Base-by-base conservation (phyloP, 768 basidiomycete species). In the Agaricus bisporus region DNA sequence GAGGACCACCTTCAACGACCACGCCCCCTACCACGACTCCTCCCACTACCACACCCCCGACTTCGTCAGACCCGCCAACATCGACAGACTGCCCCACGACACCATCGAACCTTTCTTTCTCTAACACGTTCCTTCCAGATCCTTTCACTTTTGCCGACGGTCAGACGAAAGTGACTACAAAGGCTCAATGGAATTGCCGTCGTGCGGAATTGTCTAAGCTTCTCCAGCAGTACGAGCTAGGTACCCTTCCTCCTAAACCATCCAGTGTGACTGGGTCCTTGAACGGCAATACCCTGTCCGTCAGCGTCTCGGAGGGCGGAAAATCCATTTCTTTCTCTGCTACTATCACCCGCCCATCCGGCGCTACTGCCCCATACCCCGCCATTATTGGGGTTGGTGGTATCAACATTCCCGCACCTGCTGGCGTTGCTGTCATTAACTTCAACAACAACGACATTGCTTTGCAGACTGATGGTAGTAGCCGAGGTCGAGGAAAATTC, bases 361-460 rank as follows among this genome's bases (percentile, higher is more conserved):
- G 75, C 10, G 72, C 72, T 2, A 68, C 63, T 11, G 74, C 69
- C 1, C 77, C 78, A 0, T 78, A 71, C 67, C 81, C 81, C 3
- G 71, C 77, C 41, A 64, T 83, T 63, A 81, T 83, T 50, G 79
- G 70, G 1, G 72, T 74, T 48, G 80, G 75, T 4, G 76, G 74
- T 1, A 62, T 70, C 50, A 77, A 66, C 45, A 67, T 74, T 54
- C 71, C 75, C 2, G 60, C 58, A 17, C 70, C 72, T 0, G 57
- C 69, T 14, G 69, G 67, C 9, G 66, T 73, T 17, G 75, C 78
- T 5, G 58, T 70, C n/a, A 73, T 82, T 65, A 76, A 67, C 39
- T 81, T 76, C 70, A 70, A 75, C 63, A 81, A 80, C 66, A 68
- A 75, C 45, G 73, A 76, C 44, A 79, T 83, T 59, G 82, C 75